phyloP scores from a whole-genome alignment of 2,329 filamentous ascomycete species.

The Tolypocladium tropicale region DNA sequence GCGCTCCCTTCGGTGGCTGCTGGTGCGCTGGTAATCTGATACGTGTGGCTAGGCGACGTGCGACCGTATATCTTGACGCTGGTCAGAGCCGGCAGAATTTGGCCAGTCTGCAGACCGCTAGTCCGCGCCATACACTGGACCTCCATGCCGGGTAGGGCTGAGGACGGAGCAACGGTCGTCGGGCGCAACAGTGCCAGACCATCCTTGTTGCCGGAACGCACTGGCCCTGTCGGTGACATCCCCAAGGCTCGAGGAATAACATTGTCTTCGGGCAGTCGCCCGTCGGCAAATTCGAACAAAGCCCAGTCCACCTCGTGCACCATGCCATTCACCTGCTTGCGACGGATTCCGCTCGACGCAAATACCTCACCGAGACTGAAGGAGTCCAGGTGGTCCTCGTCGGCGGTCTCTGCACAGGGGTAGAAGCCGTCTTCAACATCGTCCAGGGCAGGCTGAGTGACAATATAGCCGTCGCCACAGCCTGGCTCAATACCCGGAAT shows the following conservation, averaged over 20 bases:
- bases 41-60: slow-evolving; percentile 65
- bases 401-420: slow-evolving; percentile 56
- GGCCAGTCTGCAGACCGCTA: slow-evolving; percentile 69
- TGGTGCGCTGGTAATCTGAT: slow-evolving; percentile 41
- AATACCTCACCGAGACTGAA: slow-evolving; percentile 77
- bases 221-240: slow-evolving; percentile 5
- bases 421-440: slow-evolving; percentile 79
- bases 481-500: slow-evolving; percentile 67
- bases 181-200: slow-evolving; percentile 34
- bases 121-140: slow-evolving; percentile 88
- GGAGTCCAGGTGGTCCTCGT: slow-evolving; percentile 74
- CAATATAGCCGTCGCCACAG: slow-evolving; percentile 64
- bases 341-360: slow-evolving; percentile 80
- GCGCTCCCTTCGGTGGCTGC: slow-evolving; percentile 6
- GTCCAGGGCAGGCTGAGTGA: slow-evolving; percentile 87
- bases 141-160: slow-evolving; percentile 58
- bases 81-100: slow-evolving; percentile 67
- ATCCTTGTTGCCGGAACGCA: slow-evolving; percentile 10
- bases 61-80: slow-evolving; percentile 84
- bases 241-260: slow-evolving; percentile 39
- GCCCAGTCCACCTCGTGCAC: slow-evolving; percentile 95
- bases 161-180: slow-evolving; percentile 46
- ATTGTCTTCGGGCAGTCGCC: slow-evolving; percentile 63
- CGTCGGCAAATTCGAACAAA: slow-evolving; percentile 67
- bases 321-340: slow-evolving; percentile 60